These are phyloP conservation scores for Coniochaeta sp. DNA, from an alignment of 2,329 filamentous ascomycete species.

Conservation along the genomic window DNA sequence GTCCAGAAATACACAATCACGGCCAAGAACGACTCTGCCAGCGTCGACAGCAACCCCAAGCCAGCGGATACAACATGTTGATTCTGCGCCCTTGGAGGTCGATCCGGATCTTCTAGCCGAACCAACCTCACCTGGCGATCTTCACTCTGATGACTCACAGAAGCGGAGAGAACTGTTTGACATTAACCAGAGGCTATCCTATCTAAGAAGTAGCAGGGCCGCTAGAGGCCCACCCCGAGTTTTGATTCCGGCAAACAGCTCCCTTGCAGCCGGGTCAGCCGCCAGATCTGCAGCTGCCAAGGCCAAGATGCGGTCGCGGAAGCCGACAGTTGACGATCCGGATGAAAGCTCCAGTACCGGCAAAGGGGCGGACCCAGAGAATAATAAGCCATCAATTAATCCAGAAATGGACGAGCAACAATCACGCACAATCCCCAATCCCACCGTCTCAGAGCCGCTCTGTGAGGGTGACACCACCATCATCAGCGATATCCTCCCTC, in stretches of 20 bases:
- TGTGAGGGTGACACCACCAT: constrained; percentile 79
- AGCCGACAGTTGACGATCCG: not conserved
- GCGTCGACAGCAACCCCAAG: not conserved
- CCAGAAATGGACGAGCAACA: constrained; percentile 10
- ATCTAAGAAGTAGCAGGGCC: not conserved
- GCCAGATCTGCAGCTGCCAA: not conserved
- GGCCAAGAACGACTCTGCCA: not conserved
- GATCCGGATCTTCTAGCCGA: constrained; percentile 5
- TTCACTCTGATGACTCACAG: constrained; percentile 6
- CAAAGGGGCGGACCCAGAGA: not conserved
- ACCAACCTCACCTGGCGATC: constrained; percentile 4
- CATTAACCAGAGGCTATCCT: not conserved
- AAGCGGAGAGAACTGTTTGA: constrained; percentile 4
- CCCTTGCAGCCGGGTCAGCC: not conserved
- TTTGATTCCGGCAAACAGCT: not conserved
- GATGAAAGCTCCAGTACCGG: not conserved
- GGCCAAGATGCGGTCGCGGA: not conserved
- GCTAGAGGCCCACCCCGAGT: not conserved
- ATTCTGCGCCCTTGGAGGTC: constrained; percentile 7
- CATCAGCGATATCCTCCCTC: constrained; percentile 60
- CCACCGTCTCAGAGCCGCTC: constrained; percentile 41
- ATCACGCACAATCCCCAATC: not conserved
- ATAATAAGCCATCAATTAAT: not conserved
- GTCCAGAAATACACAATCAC: not conserved
- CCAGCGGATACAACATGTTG: not conserved